Conservation (phyloP, 306 rosid genomes). For the Rubus parviflorus region DNA sequence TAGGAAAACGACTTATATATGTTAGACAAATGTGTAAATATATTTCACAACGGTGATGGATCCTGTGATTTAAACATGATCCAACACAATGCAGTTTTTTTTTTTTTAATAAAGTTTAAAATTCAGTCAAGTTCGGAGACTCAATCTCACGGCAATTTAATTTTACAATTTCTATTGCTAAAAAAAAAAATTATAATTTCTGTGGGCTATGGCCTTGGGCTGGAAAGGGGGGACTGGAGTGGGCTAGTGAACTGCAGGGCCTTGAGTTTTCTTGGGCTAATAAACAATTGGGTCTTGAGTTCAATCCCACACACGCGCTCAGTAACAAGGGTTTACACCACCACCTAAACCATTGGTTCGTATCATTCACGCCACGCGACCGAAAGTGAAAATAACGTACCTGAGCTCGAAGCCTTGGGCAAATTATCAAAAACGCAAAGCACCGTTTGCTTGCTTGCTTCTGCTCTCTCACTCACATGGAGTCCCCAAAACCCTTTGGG, state of each 20-base stretch:
- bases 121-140: no score
- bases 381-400: not conserved
- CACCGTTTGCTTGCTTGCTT: not conserved
- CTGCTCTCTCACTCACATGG: slow-evolving; percentile 28
- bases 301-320: not conserved
- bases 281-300: no score
- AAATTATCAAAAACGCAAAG: not conserved
- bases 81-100: no score
- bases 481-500: slow-evolving; percentile 51
- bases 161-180: no score
- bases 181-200: not conserved
- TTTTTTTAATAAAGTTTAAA: no score
- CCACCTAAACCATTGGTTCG: not conserved
- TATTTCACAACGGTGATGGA: no score
- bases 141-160: no score
- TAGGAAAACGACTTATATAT: no score
- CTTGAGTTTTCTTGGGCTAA: not conserved
- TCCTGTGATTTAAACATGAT: no score
- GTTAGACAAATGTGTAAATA: no score
- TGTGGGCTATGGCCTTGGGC: not conserved
- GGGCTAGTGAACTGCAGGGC: not conserved
- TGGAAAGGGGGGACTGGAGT: not conserved
- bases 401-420: not conserved
- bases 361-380: not conserved
- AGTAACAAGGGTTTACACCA: no score